Base-by-base conservation (phyloP, 1,284 basidiomycete species). In the Apiotrichum domesticum region DNA sequence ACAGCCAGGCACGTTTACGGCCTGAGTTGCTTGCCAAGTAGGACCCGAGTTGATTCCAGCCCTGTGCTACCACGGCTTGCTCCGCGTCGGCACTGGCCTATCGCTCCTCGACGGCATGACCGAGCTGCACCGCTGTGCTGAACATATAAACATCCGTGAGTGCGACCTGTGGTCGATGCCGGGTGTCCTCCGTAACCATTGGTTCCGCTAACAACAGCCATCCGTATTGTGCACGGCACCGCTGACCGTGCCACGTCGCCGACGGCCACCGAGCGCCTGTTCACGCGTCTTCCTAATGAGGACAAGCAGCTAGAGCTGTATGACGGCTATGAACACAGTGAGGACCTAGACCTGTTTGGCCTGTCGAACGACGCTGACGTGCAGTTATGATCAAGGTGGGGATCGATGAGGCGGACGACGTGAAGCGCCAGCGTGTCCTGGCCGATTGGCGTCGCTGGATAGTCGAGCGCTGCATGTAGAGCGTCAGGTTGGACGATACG, bases 251-350 rank as follows among this genome's bases (percentile, higher is more conserved):
- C 76, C 0, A 80, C 79, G 7, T 73, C 72, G 9, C 74, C 76
- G 49, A 61, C 69, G 4, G 78, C 74, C 8, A 79, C 78, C 3
- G 64, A 74, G 37, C 61, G 64, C 21, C 75, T 80, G 55, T 79
- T 76, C 55, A 68, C 75, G 6, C 65, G 74, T 29, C 63, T 79
- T n/a, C 66, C 70, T 3, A 62, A 69, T 42, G 59, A 67, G 46
- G 74, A 79, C 57, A 80, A 80, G 65, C 67, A 70, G 58, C 63
- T 79, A 48, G 67, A 76, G 62, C 73, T 81, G 29, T 81, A 79
- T 66, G 72, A 75, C 7, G 80, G 79, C 0, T 80, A 80, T 53
- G 80, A 81, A 63, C 80, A 81, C 65, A 73, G 71, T 70, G 51
- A 59, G 72, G 69, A 11, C 2, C 37, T 39, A 13, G 13, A 21